Conservation (phyloP, 2,329 filamentous ascomycete species). For the Aspergillus fumigatus region DNA sequence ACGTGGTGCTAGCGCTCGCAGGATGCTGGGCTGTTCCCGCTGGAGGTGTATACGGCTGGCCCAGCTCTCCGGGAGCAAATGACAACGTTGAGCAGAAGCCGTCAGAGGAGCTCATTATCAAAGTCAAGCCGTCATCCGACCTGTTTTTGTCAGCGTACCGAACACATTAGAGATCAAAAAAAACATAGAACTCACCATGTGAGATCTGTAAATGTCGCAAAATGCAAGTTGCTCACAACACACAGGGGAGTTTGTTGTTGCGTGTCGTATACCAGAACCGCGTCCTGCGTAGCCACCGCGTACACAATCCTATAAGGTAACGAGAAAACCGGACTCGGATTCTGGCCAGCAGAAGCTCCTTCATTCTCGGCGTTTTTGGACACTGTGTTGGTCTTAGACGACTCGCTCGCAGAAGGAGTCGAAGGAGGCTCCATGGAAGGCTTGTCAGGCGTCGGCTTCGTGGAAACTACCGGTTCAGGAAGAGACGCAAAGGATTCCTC, state of each 20-base stretch:
- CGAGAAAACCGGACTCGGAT: constrained; percentile 64
- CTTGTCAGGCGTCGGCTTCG: constrained; percentile 42
- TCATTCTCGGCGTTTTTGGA: constrained; percentile 49
- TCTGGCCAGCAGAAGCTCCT: constrained; percentile 48
- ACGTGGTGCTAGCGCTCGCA: constrained; percentile 41
- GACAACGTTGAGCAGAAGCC: constrained; percentile 93
- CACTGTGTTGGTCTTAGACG: constrained; percentile 50
- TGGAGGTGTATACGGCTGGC: constrained; percentile 65
- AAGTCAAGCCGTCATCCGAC: constrained; percentile 69
- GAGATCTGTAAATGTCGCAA: constrained; percentile 93
- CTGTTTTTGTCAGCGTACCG: constrained; percentile 41
- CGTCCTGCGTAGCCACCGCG: constrained; percentile 93
- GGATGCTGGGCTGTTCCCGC: constrained; percentile 27
- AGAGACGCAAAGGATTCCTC: constrained; percentile 80
- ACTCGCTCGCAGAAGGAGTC: constrained; percentile 43
- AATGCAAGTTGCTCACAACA: constrained; percentile 94
- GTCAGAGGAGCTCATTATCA: constrained; percentile 96
- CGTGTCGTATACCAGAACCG: constrained; percentile 91
- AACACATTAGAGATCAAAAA: constrained; percentile 3
- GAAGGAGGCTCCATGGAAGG: constrained; percentile 73
- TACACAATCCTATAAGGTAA: constrained; percentile 93
- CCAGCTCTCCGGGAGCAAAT: constrained; percentile 78
- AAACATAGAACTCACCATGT: constrained; percentile 65
- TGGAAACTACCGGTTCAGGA: constrained; percentile 71
- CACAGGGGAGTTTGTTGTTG: constrained; percentile 93